Base-by-base conservation (phyloP, 2,329 filamentous ascomycete species). In the Aureobasidium sp. region DNA sequence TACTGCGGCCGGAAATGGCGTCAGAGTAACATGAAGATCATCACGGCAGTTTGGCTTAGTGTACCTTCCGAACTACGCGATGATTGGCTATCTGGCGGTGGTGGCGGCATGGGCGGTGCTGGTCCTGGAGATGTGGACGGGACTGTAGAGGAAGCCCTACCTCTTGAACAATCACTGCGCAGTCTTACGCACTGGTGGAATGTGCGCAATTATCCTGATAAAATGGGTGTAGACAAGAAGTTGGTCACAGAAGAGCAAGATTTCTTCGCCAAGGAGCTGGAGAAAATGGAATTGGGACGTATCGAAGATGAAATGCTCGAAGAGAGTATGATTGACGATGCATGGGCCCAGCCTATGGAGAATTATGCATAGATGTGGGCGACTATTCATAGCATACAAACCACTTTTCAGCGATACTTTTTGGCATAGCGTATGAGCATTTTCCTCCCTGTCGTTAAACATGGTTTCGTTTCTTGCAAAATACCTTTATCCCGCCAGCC, bases 1-100 rank as follows among this genome's bases (percentile, higher is more conserved):
- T 99, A 96, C 79, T 97, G 93, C 74, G 93, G 94, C 27, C 87
- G 94, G 47, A 99, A 99, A 77, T 99, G 94, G 94, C 87, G 94
- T 14, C 94, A 97, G 77, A 87, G 86, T 67, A 97, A 99, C 75
- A 99, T 99, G 94, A 89, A 93, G 61, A 92, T 97, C 70, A 99
- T 99, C 71, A 99, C 94, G 0, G 91, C 92, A 3, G 90, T 99
- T 1, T 99, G 97, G 74, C 80, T 99, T 51, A 90, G 96, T 76
- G 96, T 93, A 71, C 83, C 91, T 8, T 93, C 93, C 0, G 93
- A 97, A 73, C 81, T 99, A 49, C 83, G 93, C 34, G 94, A 99
- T 71, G 94, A 97, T 75, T 97, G 94, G 93, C 81, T 97, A 1
- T 86, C 90, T 0, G 93, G 93, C 5, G 89, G 88, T 63, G 72